These are phyloP conservation scores for Ophiognomonia clavigignenti-juglandacearum DNA, from an alignment of 2,329 filamentous ascomycete genomes.

Conservation along the genomic window DNA sequence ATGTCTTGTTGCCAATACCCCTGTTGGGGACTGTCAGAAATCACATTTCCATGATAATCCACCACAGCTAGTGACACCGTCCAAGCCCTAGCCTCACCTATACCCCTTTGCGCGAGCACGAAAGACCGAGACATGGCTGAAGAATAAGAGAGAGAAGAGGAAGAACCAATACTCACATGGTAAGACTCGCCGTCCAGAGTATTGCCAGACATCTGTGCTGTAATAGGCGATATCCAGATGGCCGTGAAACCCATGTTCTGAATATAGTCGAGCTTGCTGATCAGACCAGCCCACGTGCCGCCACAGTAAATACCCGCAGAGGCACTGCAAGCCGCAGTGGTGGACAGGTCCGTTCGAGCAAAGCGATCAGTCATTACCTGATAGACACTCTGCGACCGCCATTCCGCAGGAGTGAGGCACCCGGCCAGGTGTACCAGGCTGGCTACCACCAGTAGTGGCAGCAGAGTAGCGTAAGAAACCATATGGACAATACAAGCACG, in stretches of 20 bases:
- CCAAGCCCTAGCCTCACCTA: no score
- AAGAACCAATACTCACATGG: conserved; percentile 7
- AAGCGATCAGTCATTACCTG: conserved; percentile 41
- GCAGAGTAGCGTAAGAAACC: background rate
- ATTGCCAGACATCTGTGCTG: conserved; percentile 32
- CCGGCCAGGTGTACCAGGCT: conserved; percentile 2
- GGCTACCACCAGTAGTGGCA: conserved; percentile 4
- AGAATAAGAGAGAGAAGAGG: background rate
- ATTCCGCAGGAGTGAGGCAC: conserved; percentile 19
- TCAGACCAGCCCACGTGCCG: conserved; percentile 42
- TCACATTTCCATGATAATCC: background rate
- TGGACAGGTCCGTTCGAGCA: conserved; percentile 32
- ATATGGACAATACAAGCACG: background rate
- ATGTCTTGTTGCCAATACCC: conserved; percentile 50
- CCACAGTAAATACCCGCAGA: conserved; percentile 37
- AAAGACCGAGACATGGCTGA: background rate
- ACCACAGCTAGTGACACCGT: no score
- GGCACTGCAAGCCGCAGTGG: conserved; percentile 27
- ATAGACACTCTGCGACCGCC: conserved; percentile 37
- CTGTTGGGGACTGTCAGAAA: conserved; percentile 35
- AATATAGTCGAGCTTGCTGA: conserved; percentile 43
- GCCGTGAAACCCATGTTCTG: conserved; percentile 36
- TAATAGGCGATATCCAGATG: conserved; percentile 44
- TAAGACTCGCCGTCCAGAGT: conserved; percentile 32
- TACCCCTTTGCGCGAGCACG: background rate